Evolutionary conservation across 208 protist species (phyloP), one percentile per base, ranked within the genome.

Genomic region (Wallacemonas sp.): DNA sequence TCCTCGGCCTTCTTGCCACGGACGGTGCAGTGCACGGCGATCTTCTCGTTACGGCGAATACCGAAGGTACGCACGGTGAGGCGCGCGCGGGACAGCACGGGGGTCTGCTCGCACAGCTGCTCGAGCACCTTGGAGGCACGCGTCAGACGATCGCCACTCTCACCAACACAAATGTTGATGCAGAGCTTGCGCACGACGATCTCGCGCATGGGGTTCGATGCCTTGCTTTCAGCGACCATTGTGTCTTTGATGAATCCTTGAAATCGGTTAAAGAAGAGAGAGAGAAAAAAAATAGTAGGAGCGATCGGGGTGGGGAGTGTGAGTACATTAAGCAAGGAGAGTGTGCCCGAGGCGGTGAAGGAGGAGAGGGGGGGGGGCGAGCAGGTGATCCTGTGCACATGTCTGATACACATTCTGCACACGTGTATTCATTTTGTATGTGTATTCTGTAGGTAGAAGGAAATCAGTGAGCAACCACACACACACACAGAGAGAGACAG

Each of bases 21-120:
- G 62, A 99, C 96, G 72, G 99, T 99, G 73, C 97, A 97, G 93
- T 99, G 94, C 55, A 93, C 85, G 51, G 98, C 97, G 66, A 99
- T 99, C 90, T 99, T 99, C 86, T 99, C 98, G 81, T 99, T 99
- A 90, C 99, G 93, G 69, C 99, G 95, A 69, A 99, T 99, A 73
- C 91, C 85, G 91, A 99, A 99, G 49, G 95, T 96, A 79, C 98
- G 91, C 62, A 99, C 96, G 64, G 99, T 99, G 71, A 99, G 97
- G 66, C 98, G 95, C 44, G 99, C 98, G 68, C 83, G 82, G 66
- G 96, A 98, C 83, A 98, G 94, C 68, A 99, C 93, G 63, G 99
- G 98, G 30, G 77, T 91, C 96, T 99, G 99, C 63, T 96, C 98
- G 72, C 98, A 99, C 30, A 99, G 89, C 86, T 98, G 89, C 92